Evolutionary conservation across 495 filamentous ascomycete species (phyloP).

Genomic region (Lophiotrema nucula): DNA sequence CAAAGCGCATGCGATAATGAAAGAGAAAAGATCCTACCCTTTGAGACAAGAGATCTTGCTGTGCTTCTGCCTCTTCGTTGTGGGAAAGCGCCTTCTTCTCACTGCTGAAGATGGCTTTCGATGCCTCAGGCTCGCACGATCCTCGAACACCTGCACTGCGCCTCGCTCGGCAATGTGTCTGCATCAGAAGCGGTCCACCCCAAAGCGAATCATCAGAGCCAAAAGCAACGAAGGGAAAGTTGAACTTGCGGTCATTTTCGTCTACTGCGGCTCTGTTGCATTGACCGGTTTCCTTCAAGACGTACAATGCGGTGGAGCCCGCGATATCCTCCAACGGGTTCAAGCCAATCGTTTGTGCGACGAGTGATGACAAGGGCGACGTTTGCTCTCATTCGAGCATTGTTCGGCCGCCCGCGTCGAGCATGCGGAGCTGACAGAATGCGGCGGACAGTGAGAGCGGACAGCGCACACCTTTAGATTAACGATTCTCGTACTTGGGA

Average conservation of each 20-base stretch:
- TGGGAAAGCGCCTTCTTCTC: not conserved
- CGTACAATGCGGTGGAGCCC: too few species aligned
- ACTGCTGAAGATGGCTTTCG: not conserved
- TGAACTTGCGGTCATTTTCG: conserved; percentile 11
- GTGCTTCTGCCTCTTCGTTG: not conserved
- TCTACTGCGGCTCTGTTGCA: conserved; percentile 26
- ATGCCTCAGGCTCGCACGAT: conserved; percentile 21
- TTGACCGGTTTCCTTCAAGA: conserved; percentile 28
- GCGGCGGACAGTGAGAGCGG: conserved; percentile 3
- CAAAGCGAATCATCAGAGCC: not conserved
- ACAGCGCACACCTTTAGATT: conserved; percentile 9
- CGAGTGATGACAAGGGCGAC: conserved; percentile 5
- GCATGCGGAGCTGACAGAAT: not conserved
- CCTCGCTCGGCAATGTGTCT: conserved; percentile 16
- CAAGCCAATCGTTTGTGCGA: conserved; percentile 26
- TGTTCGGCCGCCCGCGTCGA: not conserved
- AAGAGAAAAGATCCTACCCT: not conserved
- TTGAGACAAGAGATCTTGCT: not conserved
- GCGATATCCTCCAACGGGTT: conserved; percentile 5
- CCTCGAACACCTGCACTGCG: conserved; percentile 12
- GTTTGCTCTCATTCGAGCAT: not conserved
- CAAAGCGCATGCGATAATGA: not conserved
- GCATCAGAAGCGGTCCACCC: not conserved
- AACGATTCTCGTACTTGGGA: too few species aligned
- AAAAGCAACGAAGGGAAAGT: conserved; percentile 4